Evolutionary conservation across 2,329 filamentous ascomycete species (phyloP), one percentile per base, ranked within the genome.

Genomic region (Juglanconis juglandina): DNA sequence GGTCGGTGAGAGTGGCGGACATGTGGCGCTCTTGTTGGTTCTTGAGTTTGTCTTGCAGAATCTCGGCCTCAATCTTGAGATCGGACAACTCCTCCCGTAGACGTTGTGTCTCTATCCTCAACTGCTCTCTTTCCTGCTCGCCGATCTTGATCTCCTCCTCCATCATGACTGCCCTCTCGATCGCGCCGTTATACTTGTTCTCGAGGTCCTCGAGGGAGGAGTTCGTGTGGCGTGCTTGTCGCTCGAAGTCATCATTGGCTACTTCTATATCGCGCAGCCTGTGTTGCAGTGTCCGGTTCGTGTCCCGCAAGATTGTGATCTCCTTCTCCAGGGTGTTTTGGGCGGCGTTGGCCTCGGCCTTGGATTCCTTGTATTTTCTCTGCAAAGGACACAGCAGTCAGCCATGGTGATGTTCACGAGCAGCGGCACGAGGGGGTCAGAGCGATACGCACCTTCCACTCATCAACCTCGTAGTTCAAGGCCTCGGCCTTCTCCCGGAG

Each of bases 201-300:
- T 99, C 95, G 74, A 99, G 82, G 71, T 99, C 95, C 76, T 99
- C 95, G 64, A 98, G 85, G 54, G 94, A 97, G 49, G 93, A 97
- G 41, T 92, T 93, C 34, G 94, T 97, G 75, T 97, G 95, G 68
- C 95, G 88, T 67, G 95, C 94, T 77, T 98, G 94, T 66, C 92
- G 88, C 79, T 99, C 95, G 72, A 94, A 97, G 75, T 99, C 95
- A 80, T 99, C 95, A 77, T 98, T 99, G 72, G 91, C 92, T 58
- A 99, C 95, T 76, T 99, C 95, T 68, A 94, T 96, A 73, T 99
- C 95, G 67, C 95, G 88, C 60, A 99, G 79, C 75, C 85, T 91
- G 64, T 96, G 80, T 69, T 95, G 90, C 63, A 97, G 77, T 3
- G 88, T 87, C 66, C 95, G 83, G 74, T 92, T 96, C 53, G 87